These are phyloP conservation scores for Paraglomus brasilianum DNA, from an alignment of 192 early-diverging fungal genomes.

Conservation along the genomic window DNA sequence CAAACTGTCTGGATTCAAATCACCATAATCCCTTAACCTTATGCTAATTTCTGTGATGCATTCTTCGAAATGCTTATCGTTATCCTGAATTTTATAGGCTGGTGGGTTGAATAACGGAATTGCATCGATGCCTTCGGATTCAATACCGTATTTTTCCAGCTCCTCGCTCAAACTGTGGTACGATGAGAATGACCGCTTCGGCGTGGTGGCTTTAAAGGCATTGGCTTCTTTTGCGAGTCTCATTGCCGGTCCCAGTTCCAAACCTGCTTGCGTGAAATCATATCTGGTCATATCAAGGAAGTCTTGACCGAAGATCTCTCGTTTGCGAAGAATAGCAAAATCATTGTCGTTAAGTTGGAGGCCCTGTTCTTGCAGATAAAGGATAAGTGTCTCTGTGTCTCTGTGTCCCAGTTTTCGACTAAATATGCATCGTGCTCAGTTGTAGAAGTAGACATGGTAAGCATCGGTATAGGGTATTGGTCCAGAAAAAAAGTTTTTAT, in stretches of 20 bases:
- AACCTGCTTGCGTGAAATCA: not conserved
- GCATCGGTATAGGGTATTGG: not conserved
- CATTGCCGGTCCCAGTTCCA: not conserved
- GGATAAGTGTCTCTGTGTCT: not conserved
- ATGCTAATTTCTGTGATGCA: not conserved
- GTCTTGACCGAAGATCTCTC: not conserved
- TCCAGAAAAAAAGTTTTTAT: not conserved
- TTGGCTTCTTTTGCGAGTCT: not conserved
- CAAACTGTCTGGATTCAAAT: not conserved
- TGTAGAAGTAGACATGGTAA: not conserved
- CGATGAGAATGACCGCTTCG: too few relatives aligned
- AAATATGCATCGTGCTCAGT: not conserved
- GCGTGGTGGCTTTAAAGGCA: too few relatives aligned
- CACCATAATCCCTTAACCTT: not conserved
- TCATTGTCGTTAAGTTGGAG: too few relatives aligned
- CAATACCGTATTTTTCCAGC: not conserved
- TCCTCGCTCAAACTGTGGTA: conserved; percentile 8
- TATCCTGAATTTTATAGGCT: not conserved
- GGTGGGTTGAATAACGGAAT: conserved; percentile 5
- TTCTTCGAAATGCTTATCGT: conserved; percentile 2
- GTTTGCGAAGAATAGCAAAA: not conserved
- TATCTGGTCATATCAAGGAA: not conserved
- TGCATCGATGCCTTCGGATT: not conserved
- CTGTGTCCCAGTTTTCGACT: not conserved
- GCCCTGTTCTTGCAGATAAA: not conserved